These are phyloP conservation scores for Polyplosphaeria fusca DNA, from an alignment of 495 filamentous ascomycete species.

Conservation along the genomic window DNA sequence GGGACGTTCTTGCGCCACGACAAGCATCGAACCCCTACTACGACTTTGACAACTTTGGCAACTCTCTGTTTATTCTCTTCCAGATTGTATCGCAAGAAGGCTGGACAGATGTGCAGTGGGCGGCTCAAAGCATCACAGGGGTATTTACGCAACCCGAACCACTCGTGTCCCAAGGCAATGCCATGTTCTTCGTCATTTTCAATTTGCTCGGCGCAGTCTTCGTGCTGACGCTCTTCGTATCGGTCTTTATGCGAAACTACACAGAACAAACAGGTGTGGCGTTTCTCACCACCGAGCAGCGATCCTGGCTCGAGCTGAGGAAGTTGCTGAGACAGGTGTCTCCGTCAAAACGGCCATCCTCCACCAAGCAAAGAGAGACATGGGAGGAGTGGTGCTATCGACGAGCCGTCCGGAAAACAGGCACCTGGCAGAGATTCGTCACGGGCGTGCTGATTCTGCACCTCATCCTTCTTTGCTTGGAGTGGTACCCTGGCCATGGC, in stretches of 20 bases:
- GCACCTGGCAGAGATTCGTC: constrained; percentile 81
- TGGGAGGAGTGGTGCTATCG: constrained; percentile 95
- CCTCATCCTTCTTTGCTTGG: constrained; percentile 74
- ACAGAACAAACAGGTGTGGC: constrained; percentile 98
- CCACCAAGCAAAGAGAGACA: constrained; percentile 64
- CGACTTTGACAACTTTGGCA: constrained; percentile 91
- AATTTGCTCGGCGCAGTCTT: constrained; percentile 97
- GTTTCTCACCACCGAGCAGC: constrained; percentile 92
- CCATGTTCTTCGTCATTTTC: constrained; percentile 91
- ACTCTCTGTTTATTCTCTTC: constrained; percentile 92
- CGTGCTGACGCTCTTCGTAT: constrained; percentile 95
- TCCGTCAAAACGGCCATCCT: constrained; percentile 81
- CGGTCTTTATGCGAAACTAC: constrained; percentile 99
- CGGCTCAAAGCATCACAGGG: constrained; percentile 78
- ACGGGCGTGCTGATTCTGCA: constrained; percentile 78
- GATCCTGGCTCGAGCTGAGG: constrained; percentile 92
- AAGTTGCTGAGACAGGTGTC: constrained; percentile 92
- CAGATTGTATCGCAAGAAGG: constrained; percentile 99
- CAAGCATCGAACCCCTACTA: constrained; percentile 77
- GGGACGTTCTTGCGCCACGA: constrained; percentile 79
- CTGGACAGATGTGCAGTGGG: constrained; percentile 88
- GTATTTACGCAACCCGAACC: constrained; percentile 64
- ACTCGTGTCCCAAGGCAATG: constrained; percentile 74
- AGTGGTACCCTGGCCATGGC: constrained; percentile 71
- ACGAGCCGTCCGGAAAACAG: constrained; percentile 88